Conservation (phyloP, 2,329 filamentous ascomycete species). For the Pseudocercospora vitis region DNA sequence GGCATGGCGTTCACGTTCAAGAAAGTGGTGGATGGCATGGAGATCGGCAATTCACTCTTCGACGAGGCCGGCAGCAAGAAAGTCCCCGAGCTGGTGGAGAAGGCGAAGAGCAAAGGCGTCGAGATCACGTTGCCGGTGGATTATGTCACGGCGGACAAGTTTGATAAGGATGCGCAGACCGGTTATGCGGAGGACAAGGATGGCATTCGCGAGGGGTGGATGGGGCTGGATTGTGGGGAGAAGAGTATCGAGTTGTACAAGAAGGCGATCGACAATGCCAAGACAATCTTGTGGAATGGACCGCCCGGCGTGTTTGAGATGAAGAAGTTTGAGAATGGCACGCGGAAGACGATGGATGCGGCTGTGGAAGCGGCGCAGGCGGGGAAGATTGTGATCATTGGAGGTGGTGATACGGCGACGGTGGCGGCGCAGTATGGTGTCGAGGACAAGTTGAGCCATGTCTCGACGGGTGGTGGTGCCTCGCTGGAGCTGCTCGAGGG, state of each 20-base stretch:
- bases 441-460: slow-evolving; percentile 96
- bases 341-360: slow-evolving; percentile 87
- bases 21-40: slow-evolving; percentile 90
- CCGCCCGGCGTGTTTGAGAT: slow-evolving; percentile 97
- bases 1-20: slow-evolving; percentile 99
- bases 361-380: slow-evolving; percentile 76
- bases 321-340: slow-evolving; percentile 87
- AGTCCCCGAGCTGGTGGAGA: slow-evolving; percentile 81
- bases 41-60: slow-evolving; percentile 88
- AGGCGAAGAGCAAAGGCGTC: slow-evolving; percentile 95
- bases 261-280: slow-evolving; percentile 77
- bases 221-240: slow-evolving; percentile 92
- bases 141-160: slow-evolving; percentile 96
- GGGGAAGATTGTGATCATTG: slow-evolving; percentile 97
- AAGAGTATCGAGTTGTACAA: slow-evolving; percentile 88
- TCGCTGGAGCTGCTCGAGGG: slow-evolving; percentile 95
- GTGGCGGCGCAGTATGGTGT: slow-evolving; percentile 96
- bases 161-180: slow-evolving; percentile 77
- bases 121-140: slow-evolving; percentile 92
- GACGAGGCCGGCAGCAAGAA: slow-evolving; percentile 94
- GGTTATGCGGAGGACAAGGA: slow-evolving; percentile 80
- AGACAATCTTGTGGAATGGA: slow-evolving; percentile 99
- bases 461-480: slow-evolving; percentile 94
- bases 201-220: slow-evolving; percentile 95
- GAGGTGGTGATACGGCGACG: slow-evolving; percentile 95